Evolutionary conservation across 768 basidiomycete species (phyloP), one percentile per base, ranked within the genome.

Genomic region (Mycena latifolia): DNA sequence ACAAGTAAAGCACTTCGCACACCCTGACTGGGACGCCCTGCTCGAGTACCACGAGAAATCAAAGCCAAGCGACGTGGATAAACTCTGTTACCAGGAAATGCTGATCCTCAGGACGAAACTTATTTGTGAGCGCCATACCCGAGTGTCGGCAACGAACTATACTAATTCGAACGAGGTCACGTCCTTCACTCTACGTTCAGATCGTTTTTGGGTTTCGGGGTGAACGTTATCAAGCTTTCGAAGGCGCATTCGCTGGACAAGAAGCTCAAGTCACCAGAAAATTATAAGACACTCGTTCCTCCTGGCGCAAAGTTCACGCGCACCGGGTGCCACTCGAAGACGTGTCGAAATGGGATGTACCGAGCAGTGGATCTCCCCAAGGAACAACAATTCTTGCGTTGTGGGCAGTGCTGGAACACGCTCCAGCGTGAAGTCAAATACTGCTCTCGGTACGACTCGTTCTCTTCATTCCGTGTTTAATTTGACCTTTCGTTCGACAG

Each of bases 61-160:
- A 24, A 45, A 33, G 17, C 41, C 51, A 7, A 12, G 22, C 6
- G 51, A 53, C 15, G 1, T 29, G 12, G 60, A 43, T 10, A 45
- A 54, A 27, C 17, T 31, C 2, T 24, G 15, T 3, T 51, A 50
- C 22, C 6, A n/a, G 25, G 18, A 18, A 22, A 25, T 54, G 28
- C 24, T 54, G n/a, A 37, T 54, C 28, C 50, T 61, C 29, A 31
- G 60, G 20, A 61, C 60, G 3, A 61, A 61, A 54, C 41, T 61
- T 6, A 61, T 61, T 2, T 45, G 51, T 53, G 52, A 45, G 60
- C 17, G 4, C 15, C n/a, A n/a, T n/a, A 2, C 28, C 8, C 25
- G 27, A 45, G 18, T n/a, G 1, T 20, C 22, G 22, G 10, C 24
- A 18, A 46, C 31, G n/a, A 39, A 27, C 8, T 27, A 11, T n/a